Percentiles rank a stretch among this genome's conserved stretches.
Evolutionary conservation across 2,329 filamentous ascomycete species (phyloP).

Genomic region (Tolypocladium amazonense): DNA sequence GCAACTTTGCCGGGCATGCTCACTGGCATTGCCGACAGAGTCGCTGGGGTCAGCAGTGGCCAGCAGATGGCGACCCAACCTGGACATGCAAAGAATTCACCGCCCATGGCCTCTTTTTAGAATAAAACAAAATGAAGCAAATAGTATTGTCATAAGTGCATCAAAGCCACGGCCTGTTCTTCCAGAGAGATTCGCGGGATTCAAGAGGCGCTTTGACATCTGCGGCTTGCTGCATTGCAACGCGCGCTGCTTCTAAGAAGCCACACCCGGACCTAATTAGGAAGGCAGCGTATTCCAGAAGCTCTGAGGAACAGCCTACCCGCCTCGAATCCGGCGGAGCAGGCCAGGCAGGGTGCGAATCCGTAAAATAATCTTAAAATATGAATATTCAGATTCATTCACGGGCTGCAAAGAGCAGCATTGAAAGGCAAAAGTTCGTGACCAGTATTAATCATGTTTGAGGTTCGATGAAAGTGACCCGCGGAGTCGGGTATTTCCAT

Average conservation of each 20-base stretch:
- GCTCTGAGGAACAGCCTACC: background rate
- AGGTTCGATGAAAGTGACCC: no score
- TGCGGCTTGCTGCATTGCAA: background rate
- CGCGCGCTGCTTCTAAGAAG: background rate
- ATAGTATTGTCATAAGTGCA: background rate
- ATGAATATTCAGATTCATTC: background rate
- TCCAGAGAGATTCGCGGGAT: background rate
- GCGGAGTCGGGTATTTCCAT: slow-evolving; percentile 3
- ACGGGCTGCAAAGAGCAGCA: background rate
- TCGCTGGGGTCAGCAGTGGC: background rate
- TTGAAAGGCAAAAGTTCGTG: no score
- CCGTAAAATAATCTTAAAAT: fast-evolving
- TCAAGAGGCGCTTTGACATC: background rate
- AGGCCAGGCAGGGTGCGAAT: background rate
- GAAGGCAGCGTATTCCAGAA: background rate
- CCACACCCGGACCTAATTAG: background rate
- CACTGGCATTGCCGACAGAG: background rate
- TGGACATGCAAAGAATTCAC: background rate
- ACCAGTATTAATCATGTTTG: no score
- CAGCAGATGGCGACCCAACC: background rate
- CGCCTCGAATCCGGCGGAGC: background rate
- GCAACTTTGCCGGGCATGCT: background rate
- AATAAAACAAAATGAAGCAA: background rate
- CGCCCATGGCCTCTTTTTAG: background rate
- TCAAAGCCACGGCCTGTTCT: background rate